Conservation (phyloP, 371 early-diverging fungal genomes). For the Circinella umbellata region DNA sequence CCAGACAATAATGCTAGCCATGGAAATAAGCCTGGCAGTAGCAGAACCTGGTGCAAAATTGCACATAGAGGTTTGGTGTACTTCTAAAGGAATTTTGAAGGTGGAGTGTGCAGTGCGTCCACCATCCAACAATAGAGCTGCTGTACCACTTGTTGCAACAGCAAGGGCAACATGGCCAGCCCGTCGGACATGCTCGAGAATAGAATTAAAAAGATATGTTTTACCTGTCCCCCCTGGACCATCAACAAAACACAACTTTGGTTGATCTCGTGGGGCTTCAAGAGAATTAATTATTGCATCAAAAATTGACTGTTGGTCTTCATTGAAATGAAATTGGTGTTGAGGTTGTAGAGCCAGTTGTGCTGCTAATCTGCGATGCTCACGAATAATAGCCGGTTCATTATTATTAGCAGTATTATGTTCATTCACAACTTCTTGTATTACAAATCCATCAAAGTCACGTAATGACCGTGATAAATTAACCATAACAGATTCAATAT, state of each 20-base stretch:
- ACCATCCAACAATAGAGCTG: slow-evolving; percentile 11
- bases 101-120: slow-evolving; percentile 13
- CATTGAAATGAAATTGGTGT: no score
- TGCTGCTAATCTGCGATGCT: no score
- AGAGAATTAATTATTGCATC: no score
- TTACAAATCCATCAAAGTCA: neutral
- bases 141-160: slow-evolving; percentile 12
- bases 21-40: slow-evolving; percentile 13
- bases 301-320: no score
- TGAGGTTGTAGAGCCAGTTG: no score
- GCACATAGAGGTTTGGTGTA: neutral
- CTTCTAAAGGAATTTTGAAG: slow-evolving; percentile 9
- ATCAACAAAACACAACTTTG: neutral
- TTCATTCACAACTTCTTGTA: neutral
- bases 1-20: slow-evolving; percentile 32
- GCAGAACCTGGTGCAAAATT: slow-evolving; percentile 1
- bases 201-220: slow-evolving; percentile 1
- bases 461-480: neutral
- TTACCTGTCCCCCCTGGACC: neutral
- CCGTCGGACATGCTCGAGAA: slow-evolving; percentile 3
- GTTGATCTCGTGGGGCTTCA: no score
- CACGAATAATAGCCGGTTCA: no score
- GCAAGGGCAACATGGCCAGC: slow-evolving; percentile 5
- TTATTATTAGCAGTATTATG: neutral
- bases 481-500: neutral